phyloP scores from a whole-genome alignment of 352 stramenopile genomes.

The Peronosclerospora sorghi region DNA sequence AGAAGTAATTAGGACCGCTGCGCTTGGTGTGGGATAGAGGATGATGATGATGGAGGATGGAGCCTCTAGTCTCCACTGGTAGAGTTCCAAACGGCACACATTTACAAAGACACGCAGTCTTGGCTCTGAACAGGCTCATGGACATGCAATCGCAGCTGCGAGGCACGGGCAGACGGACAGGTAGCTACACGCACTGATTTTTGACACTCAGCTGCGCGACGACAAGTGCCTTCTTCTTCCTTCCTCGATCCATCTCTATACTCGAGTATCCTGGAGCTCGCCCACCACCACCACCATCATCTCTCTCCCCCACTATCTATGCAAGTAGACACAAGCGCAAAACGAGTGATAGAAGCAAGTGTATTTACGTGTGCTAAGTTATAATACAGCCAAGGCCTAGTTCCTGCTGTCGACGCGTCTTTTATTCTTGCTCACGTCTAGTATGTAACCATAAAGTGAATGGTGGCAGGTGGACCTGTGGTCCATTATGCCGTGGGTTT shows the following conservation, averaged over 20 bases:
- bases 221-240: conserved; percentile 8
- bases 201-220: conserved; percentile 5
- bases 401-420: conserved; percentile 11
- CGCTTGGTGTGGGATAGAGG: neutral
- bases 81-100: neutral
- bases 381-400: conserved; percentile 23
- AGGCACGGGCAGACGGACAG: conserved; percentile 10
- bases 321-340: conserved; percentile 16
- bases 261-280: no score
- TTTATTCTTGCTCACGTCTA: no score
- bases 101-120: neutral
- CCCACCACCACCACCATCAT: no score
- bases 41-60: neutral
- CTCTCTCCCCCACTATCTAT: conserved; percentile 14
- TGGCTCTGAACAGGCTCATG: conserved; percentile 6
- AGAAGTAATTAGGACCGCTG: conserved; percentile 16
- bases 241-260: no score
- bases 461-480: no score
- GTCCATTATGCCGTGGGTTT: no score
- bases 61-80: conserved; percentile 2
- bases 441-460: no score
- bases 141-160: conserved; percentile 16
- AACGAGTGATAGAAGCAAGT: conserved; percentile 15
- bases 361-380: conserved; percentile 31
- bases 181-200: conserved; percentile 4